Evolutionary conservation across 805 yeast species (phyloP).

Genomic region (Zygoascus tannicola): DNA sequence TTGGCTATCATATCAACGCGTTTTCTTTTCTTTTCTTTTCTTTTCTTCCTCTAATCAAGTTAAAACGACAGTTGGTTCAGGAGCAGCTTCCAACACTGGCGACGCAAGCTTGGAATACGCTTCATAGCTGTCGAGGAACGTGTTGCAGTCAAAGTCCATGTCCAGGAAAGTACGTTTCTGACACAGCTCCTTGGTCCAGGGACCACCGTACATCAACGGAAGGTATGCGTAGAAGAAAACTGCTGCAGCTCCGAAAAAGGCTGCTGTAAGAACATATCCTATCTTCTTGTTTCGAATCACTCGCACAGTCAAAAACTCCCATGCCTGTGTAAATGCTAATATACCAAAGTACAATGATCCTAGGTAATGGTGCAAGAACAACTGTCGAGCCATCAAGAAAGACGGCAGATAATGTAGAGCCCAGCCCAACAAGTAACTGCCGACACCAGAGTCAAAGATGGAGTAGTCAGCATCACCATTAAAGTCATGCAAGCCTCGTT

Average conservation of each 20-base stretch:
- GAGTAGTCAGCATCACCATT: constrained; percentile 22
- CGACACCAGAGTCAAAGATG: constrained; percentile 29
- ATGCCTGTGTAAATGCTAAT: constrained; percentile 57
- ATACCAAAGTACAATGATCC: constrained; percentile 88
- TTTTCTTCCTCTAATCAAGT: too few relatives aligned
- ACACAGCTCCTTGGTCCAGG: constrained; percentile 72
- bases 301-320: constrained; percentile 28
- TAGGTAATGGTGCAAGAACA: constrained; percentile 87
- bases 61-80: constrained; percentile 2
- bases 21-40: too few relatives aligned
- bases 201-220: constrained; percentile 66
- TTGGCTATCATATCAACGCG: too few relatives aligned
- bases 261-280: constrained; percentile 38
- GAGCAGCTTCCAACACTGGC: constrained; percentile 5
- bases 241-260: constrained; percentile 41
- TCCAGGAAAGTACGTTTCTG: constrained; percentile 45
- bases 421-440: constrained; percentile 48
- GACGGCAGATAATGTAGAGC: constrained; percentile 50
- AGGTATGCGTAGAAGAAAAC: constrained; percentile 53
- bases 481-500: constrained; percentile 29
- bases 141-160: constrained; percentile 87
- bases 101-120: constrained; percentile 18
- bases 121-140: constrained; percentile 32
- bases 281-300: constrained; percentile 33
- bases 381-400: constrained; percentile 79